Evolutionary conservation across 495 filamentous ascomycete genomes (phyloP).

Genomic region (Podospora comata): DNA sequence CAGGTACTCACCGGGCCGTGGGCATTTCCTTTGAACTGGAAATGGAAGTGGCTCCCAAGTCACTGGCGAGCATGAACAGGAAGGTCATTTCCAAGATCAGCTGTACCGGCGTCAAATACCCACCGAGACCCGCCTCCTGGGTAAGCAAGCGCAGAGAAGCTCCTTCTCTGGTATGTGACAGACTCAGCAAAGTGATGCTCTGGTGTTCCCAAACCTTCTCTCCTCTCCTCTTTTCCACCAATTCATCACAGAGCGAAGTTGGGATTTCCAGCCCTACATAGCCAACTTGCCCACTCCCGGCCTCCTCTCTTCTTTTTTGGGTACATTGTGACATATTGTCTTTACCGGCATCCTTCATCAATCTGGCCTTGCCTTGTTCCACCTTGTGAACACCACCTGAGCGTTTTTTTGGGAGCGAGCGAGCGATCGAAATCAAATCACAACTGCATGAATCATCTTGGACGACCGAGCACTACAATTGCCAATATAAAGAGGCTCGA

Average conservation of each 20-base stretch:
- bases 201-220: neutral
- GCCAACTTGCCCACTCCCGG: neutral
- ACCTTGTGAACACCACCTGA: neutral
- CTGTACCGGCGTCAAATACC: neutral
- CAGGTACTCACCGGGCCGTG: neutral
- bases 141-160: neutral
- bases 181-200: neutral
- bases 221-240: neutral
- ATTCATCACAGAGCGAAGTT: neutral
- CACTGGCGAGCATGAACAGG: neutral
- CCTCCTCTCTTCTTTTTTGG: conserved; percentile 8
- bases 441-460: conserved; percentile 4
- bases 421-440: conserved; percentile 7
- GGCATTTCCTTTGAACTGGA: neutral
- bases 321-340: conserved; percentile 5
- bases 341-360: conserved; percentile 9
- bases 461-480: neutral
- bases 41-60: neutral
- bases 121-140: neutral
- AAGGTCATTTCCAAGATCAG: neutral
- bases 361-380: neutral
- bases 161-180: neutral
- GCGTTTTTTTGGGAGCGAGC: conserved; percentile 15
- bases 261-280: neutral
- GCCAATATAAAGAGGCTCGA: neutral